These are phyloP conservation scores for Chernovozyma aurita DNA, from an alignment of 1,139 yeast species.

Conservation along the genomic window DNA sequence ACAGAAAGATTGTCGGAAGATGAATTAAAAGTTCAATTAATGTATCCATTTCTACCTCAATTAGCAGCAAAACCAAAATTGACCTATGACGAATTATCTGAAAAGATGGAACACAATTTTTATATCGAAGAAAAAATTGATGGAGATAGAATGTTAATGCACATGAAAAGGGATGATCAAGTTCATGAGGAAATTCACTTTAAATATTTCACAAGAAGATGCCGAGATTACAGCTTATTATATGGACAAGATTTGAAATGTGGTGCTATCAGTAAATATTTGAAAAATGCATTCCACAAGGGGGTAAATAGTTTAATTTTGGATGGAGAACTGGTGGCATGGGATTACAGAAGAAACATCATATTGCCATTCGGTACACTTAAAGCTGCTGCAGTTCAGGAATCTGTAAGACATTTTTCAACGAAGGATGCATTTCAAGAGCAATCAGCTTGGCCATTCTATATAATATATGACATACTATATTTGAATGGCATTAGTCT, in stretches of 20 bases:
- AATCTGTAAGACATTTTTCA: conserved; percentile 39
- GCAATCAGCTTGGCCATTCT: conserved; percentile 53
- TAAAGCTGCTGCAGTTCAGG: conserved; percentile 63
- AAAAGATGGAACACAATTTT: conserved; percentile 46
- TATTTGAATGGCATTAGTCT: conserved; percentile 62
- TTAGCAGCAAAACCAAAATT: conserved; percentile 51
- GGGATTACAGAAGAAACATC: conserved; percentile 57
- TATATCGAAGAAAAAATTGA: conserved; percentile 88
- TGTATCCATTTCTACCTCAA: conserved; percentile 68
- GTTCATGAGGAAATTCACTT: conserved; percentile 20
- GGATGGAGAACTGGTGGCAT: conserved; percentile 95
- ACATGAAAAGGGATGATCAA: conserved; percentile 29
- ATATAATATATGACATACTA: conserved; percentile 68
- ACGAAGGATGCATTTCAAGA: conserved; percentile 34
- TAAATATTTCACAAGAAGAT: conserved; percentile 63
- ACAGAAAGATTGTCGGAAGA: conserved; percentile 33
- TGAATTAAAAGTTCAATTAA: conserved; percentile 45
- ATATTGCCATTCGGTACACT: conserved; percentile 79
- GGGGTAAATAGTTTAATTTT: conserved; percentile 50
- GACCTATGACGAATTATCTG: conserved; percentile 46
- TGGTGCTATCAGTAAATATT: conserved; percentile 60
- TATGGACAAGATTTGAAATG: conserved; percentile 62
- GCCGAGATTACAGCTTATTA: conserved; percentile 66
- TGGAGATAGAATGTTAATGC: conserved; percentile 85
- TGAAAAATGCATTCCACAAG: conserved; percentile 41